Conservation (phyloP, 805 yeast genomes). For the Saccharomycodes ludwigii region DNA sequence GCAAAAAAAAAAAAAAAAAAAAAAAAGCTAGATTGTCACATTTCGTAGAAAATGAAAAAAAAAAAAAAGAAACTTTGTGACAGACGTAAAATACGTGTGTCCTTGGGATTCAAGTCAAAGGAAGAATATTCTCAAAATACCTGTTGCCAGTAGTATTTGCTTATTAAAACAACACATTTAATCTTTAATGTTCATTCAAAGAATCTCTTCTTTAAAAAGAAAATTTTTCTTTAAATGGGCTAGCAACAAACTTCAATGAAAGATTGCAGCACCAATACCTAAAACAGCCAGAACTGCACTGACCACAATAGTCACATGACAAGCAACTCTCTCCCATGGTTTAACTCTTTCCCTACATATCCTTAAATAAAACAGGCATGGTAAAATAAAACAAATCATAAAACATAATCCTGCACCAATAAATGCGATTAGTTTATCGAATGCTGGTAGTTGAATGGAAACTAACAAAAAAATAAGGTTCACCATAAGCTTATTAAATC, state of each 20-base stretch:
- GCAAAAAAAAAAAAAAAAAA: not conserved
- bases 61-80: not conserved
- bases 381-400: conserved; percentile 66
- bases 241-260: conserved; percentile 8
- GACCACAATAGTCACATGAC: conserved; percentile 31
- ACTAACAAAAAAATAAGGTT: conserved; percentile 44
- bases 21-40: no score
- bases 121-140: no score
- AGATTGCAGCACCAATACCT: conserved; percentile 48
- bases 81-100: no score
- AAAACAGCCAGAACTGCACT: conserved; percentile 37
- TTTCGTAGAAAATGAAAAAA: no score
- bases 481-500: conserved; percentile 30
- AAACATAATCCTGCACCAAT: conserved; percentile 75
- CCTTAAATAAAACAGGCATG: conserved; percentile 56
- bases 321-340: conserved; percentile 25
- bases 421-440: conserved; percentile 71
- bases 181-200: conserved; percentile 1
- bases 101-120: no score
- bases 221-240: not conserved
- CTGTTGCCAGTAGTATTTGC: no score
- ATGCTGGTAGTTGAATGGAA: conserved; percentile 60
- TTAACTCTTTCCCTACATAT: conserved; percentile 36
- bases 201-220: not conserved
- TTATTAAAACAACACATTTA: no score